Percentiles rank a stretch among this genome's conserved stretches.
Conservation (phyloP, 2,329 filamentous ascomycete genomes). For the Chaetomium strumarium region DNA sequence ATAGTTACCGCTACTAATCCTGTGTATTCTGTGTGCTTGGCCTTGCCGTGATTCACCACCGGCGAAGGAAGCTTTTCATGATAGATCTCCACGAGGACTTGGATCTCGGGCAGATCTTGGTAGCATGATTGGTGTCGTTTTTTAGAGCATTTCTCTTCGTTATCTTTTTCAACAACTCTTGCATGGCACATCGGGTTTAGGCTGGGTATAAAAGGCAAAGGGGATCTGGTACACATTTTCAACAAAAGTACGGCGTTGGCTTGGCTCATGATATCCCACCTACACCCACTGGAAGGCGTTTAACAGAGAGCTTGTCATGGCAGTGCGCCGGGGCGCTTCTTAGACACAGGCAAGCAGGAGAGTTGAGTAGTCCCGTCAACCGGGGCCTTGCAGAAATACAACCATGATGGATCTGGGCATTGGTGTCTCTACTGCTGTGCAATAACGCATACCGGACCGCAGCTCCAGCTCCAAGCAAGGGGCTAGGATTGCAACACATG, state of each 20-base stretch:
- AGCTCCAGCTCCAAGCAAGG: no score
- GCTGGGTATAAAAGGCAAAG: conserved; percentile 26
- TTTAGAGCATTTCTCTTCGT: conserved; percentile 15
- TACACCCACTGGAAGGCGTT: conserved; percentile 28
- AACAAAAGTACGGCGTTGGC: conserved; percentile 35
- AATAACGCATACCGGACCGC: background rate
- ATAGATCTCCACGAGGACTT: conserved; percentile 22
- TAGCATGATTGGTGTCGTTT: conserved; percentile 20
- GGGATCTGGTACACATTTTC: conserved; percentile 31
- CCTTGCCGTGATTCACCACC: background rate
- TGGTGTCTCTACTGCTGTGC: background rate
- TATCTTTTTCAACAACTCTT: conserved; percentile 27
- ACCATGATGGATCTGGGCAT: background rate
- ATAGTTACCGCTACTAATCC: conserved; percentile 62
- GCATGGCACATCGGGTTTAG: conserved; percentile 27
- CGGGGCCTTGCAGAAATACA: conserved; percentile 27
- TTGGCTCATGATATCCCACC: conserved; percentile 31
- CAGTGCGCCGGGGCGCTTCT: conserved; percentile 28
- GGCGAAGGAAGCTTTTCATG: conserved; percentile 7
- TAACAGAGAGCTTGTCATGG: conserved; percentile 29
- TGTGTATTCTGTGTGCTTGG: conserved; percentile 7
- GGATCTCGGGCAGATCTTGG: conserved; percentile 17
- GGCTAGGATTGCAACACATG: background rate
- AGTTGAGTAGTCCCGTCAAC: conserved; percentile 37
- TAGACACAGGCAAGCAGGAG: conserved; percentile 31